Conservation (phyloP, 2,329 filamentous ascomycete genomes). For the Atkinsonella hypoxylon region DNA sequence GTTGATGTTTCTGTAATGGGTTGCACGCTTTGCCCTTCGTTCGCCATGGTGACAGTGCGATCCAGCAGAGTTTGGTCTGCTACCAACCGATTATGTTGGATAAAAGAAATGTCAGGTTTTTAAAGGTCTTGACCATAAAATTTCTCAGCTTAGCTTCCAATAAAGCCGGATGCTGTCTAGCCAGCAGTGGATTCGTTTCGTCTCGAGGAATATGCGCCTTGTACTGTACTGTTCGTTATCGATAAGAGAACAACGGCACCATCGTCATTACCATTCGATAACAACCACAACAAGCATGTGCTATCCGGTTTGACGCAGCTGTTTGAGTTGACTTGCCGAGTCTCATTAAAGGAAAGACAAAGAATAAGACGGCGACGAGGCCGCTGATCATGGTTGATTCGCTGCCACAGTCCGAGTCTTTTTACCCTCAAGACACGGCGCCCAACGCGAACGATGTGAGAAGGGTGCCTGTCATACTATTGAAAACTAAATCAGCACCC, state of each 20-base stretch:
- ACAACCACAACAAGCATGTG: not conserved
- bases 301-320: no score
- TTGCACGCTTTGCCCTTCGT: conserved; percentile 22
- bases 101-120: not conserved
- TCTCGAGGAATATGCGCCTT: not conserved
- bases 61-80: not conserved
- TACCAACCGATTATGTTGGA: not conserved
- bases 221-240: conserved; percentile 4
- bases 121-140: not conserved
- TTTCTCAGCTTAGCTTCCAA: not conserved
- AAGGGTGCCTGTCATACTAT: conserved; percentile 46
- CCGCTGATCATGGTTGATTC: not conserved
- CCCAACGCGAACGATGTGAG: not conserved
- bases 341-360: not conserved
- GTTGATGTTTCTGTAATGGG: conserved; percentile 10
- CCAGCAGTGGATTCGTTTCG: not conserved
- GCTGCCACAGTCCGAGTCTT: not conserved
- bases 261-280: not conserved
- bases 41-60: conserved; percentile 21
- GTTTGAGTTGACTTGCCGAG: not conserved
- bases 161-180: no score
- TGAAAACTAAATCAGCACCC: conserved; percentile 67
- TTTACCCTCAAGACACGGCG: not conserved
- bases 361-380: not conserved
- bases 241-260: conserved; percentile 6